These are phyloP conservation scores for Penicillium sp. DNA, from an alignment of 2,329 filamentous ascomycete species.

Conservation along the genomic window DNA sequence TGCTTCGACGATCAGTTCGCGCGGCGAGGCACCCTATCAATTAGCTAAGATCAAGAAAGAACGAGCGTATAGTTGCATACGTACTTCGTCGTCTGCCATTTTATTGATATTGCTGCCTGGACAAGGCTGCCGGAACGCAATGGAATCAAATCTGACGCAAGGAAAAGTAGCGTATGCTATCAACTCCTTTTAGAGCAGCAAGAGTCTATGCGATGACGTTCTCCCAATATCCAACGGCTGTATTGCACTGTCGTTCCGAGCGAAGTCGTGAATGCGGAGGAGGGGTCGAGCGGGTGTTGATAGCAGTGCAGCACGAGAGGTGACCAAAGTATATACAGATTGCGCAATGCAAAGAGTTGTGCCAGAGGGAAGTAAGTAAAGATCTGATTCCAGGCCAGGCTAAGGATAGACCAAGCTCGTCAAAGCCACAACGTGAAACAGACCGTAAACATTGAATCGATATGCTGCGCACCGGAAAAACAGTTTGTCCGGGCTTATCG, in stretches of 20 bases:
- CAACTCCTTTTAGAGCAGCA: background rate
- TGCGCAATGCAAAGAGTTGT: background rate
- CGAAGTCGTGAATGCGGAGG: slow-evolving; percentile 19
- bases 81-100: slow-evolving; percentile 44
- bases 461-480: background rate
- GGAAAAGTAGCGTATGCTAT: background rate
- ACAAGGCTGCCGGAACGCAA: background rate
- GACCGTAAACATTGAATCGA: slow-evolving; percentile 3
- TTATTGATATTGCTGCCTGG: slow-evolving; percentile 27
- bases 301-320: background rate
- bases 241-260: background rate
- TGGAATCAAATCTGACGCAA: background rate
- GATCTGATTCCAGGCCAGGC: background rate
- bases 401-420: background rate
- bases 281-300: slow-evolving; percentile 5
- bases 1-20: slow-evolving; percentile 86
- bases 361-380: background rate
- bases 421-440: background rate
- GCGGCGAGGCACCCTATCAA: slow-evolving; percentile 71
- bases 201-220: background rate
- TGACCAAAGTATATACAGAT: background rate
- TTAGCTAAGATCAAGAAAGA: slow-evolving; percentile 8
- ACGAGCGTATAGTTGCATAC: background rate
- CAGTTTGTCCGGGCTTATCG: slow-evolving; percentile 6
- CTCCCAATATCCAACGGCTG: background rate